phyloP scores from a whole-genome alignment of 2,329 filamentous ascomycete genomes.

The Colletotrichum magnum region DNA sequence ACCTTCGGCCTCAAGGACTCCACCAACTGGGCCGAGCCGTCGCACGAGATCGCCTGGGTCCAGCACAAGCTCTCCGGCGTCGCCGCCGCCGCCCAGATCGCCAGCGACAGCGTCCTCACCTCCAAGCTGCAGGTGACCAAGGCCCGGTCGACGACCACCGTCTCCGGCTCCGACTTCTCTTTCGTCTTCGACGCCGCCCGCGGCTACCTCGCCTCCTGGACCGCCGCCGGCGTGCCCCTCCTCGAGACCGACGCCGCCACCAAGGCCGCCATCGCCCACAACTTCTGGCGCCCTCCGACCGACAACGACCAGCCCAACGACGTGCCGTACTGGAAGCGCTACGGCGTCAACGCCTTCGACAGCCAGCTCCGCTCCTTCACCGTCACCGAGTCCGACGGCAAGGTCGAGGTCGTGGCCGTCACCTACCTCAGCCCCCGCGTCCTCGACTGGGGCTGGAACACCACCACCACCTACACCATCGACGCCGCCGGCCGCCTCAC shows the following conservation, averaged over 20 bases:
- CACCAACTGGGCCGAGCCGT: conserved; percentile 64
- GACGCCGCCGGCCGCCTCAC: conserved; percentile 58
- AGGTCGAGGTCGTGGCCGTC: conserved; percentile 57
- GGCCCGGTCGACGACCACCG: conserved; percentile 44
- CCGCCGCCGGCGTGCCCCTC: conserved; percentile 50
- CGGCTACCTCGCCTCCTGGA: conserved; percentile 61
- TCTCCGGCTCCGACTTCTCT: conserved; percentile 52
- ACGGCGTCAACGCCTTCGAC: conserved; percentile 62
- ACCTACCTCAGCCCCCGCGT: conserved; percentile 71
- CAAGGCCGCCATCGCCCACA: conserved; percentile 56
- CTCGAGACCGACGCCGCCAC: conserved; percentile 53
- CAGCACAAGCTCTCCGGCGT: conserved; percentile 59
- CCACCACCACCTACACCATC: conserved; percentile 67
- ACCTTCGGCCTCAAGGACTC: conserved; percentile 58
- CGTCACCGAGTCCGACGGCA: conserved; percentile 46
- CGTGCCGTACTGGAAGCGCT: conserved; percentile 70
- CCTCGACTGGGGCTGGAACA: conserved; percentile 71
- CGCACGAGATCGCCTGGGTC: conserved; percentile 69
- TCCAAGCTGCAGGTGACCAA: conserved; percentile 45
- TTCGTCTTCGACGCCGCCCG: conserved; percentile 61
- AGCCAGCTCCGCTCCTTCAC: conserved; percentile 61
- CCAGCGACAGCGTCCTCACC: conserved; percentile 27
- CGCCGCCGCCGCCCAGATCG: conserved; percentile 36
- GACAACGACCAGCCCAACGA: conserved; percentile 73
- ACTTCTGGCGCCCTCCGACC: conserved; percentile 75